phyloP scores from a whole-genome alignment of 2,329 filamentous ascomycete genomes.

The Akanthomyces dipterigenus region DNA sequence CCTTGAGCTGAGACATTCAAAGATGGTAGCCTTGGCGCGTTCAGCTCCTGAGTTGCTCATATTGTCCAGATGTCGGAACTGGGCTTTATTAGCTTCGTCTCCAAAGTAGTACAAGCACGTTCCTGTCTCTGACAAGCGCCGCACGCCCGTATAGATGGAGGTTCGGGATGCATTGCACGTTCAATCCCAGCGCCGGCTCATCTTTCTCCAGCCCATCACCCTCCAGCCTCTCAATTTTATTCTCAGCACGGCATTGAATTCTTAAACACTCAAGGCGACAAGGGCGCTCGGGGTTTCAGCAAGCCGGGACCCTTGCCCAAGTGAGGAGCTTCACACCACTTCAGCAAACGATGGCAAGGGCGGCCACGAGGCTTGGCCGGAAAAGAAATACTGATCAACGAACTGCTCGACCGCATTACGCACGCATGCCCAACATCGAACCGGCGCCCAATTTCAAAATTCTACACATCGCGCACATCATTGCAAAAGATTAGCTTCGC shows the following conservation, averaged over 20 bases:
- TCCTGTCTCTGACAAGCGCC: neutral
- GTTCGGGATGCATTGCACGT: neutral
- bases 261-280: neutral
- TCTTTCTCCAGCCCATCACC: neutral
- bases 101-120: neutral
- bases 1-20: neutral
- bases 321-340: slow-evolving; percentile 4
- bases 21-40: neutral
- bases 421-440: neutral
- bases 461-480: neutral
- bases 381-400: slow-evolving; percentile 9
- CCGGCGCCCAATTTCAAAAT: neutral
- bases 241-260: neutral
- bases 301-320: neutral
- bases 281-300: neutral
- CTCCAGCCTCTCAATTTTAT: neutral
- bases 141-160: neutral
- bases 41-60: neutral
- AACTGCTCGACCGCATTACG: neutral
- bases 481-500: neutral
- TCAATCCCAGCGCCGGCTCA: no score
- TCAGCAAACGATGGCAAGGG: neutral
- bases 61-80: neutral
- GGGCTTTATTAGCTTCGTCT: neutral
- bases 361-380: slow-evolving; percentile 2